phyloP scores from a whole-genome alignment of 2,329 filamentous ascomycete species.

The Ophioceras dolichostomum region DNA sequence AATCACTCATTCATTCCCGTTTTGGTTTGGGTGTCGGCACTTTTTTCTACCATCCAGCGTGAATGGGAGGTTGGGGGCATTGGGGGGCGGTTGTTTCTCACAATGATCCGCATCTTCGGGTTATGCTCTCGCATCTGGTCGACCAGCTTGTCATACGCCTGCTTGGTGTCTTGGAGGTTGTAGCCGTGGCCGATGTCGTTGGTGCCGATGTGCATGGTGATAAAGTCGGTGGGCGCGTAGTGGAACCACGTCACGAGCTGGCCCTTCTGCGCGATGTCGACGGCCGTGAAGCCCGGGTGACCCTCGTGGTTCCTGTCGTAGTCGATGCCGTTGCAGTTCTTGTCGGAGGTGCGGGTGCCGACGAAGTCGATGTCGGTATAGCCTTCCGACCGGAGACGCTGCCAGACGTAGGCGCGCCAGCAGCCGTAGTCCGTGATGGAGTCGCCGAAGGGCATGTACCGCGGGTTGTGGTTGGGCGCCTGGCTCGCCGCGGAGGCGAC shows the following conservation, averaged over 20 bases:
- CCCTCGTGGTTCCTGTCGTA: not conserved
- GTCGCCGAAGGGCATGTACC: constrained; percentile 7
- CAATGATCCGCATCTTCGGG: constrained; percentile 24
- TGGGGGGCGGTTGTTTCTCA: no score
- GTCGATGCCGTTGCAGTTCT: not conserved
- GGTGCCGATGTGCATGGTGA: constrained; percentile 32
- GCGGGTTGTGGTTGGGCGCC: not conserved
- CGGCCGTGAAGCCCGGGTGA: constrained; percentile 17
- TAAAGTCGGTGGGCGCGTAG: constrained; percentile 23
- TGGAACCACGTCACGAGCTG: constrained; percentile 25
- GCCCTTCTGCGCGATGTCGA: constrained; percentile 26
- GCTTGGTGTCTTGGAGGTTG: constrained; percentile 19
- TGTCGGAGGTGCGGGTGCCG: not conserved
- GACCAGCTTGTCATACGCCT: constrained; percentile 26
- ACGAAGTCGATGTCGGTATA: not conserved
- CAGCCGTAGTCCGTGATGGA: constrained; percentile 6
- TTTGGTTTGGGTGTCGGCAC: constrained; percentile 26
- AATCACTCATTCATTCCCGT: no score
- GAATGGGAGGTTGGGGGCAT: no score
- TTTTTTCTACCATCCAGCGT: no score
- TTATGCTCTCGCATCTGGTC: constrained; percentile 22
- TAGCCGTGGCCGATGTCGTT: constrained; percentile 24
- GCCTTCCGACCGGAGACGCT: not conserved
- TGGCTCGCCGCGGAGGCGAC: no score
- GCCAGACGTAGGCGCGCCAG: not conserved